These are phyloP conservation scores for Blastocystis sp. DNA, from an alignment of 352 stramenopile genomes.

Conservation along the genomic window DNA sequence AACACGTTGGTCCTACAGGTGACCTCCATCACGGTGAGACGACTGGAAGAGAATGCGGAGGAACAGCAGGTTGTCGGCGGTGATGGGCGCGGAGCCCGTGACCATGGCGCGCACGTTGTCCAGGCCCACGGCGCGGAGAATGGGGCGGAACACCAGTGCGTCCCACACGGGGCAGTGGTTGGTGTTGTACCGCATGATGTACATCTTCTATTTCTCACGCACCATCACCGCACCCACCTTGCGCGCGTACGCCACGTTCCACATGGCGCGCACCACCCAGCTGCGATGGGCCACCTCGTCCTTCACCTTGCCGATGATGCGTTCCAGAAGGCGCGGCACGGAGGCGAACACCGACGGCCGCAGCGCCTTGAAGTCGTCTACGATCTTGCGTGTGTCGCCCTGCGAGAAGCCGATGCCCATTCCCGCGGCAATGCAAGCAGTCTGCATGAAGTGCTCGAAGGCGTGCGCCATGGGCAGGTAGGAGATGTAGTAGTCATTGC, in stretches of 20 bases:
- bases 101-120: constrained; percentile 85
- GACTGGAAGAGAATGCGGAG: constrained; percentile 77
- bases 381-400: constrained; percentile 70
- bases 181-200: constrained; percentile 46
- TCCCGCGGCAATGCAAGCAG: constrained; percentile 68
- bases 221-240: constrained; percentile 51
- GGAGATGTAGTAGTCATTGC: constrained; percentile 71
- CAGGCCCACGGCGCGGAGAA: constrained; percentile 85
- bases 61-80: constrained; percentile 74
- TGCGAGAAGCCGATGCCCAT: constrained; percentile 71
- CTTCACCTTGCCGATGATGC: constrained; percentile 82
- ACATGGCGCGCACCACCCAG: constrained; percentile 69
- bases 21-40: constrained; percentile 84
- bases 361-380: constrained; percentile 69
- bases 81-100: constrained; percentile 87
- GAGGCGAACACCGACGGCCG: constrained; percentile 71
- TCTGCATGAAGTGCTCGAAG: constrained; percentile 74
- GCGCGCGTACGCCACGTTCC: constrained; percentile 37
- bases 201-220: constrained; percentile 7
- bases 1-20: constrained; percentile 81
- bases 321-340: constrained; percentile 73
- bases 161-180: constrained; percentile 83
- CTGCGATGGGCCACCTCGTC: constrained; percentile 73
- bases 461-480: constrained; percentile 71
- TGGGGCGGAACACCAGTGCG: constrained; percentile 88